These are phyloP conservation scores for Filobasidium wieringae DNA, from an alignment of 768 basidiomycete species.

Conservation along the genomic window DNA sequence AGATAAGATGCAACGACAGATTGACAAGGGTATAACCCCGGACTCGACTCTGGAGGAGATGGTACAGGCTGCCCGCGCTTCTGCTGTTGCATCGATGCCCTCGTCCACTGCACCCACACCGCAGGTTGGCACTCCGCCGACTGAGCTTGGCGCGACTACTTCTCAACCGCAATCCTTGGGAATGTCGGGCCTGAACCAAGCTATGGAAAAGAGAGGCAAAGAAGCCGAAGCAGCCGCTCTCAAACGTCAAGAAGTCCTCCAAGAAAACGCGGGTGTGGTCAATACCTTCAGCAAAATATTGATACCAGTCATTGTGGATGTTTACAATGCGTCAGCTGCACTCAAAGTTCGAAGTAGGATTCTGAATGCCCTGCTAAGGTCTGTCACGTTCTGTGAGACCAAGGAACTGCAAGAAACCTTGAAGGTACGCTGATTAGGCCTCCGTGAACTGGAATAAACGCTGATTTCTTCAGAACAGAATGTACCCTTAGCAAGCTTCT, in stretches of 20 bases:
- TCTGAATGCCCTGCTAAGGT: constrained; percentile 74
- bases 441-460: background rate
- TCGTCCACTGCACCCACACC: constrained; percentile 18
- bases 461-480: constrained; percentile 44
- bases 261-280: constrained; percentile 6
- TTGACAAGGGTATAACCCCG: background rate
- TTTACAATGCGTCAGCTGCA: constrained; percentile 96
- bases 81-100: constrained; percentile 14
- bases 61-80: constrained; percentile 12
- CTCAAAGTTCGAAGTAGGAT: constrained; percentile 79
- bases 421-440: constrained; percentile 46
- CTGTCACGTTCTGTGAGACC: constrained; percentile 73
- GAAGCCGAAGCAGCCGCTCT: background rate
- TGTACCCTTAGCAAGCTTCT: constrained; percentile 89
- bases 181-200: background rate
- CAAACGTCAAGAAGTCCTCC: constrained; percentile 13
- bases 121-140: background rate
- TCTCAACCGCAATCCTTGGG: background rate
- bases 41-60: constrained; percentile 24
- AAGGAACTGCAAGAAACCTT: constrained; percentile 66
- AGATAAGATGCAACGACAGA: constrained; percentile 49
- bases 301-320: constrained; percentile 88
- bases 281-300: constrained; percentile 67
- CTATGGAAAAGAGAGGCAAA: background rate
- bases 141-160: background rate